Evolutionary conservation across 129 eudicot genomes (phyloP).

Genomic region (Flaveria brownii): DNA sequence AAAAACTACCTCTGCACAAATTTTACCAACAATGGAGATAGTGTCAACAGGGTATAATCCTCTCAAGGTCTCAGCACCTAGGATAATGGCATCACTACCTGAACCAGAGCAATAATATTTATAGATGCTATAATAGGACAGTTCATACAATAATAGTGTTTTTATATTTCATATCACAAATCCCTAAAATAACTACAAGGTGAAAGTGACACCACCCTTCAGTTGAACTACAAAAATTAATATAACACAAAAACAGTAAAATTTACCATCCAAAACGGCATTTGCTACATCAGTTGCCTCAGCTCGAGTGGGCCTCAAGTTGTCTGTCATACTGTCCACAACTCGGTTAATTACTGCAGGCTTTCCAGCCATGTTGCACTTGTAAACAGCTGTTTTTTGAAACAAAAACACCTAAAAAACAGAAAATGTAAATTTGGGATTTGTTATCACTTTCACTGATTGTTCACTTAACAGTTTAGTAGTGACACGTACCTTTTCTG

Average conservation of each 20-base stretch:
- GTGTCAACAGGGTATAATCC: slow-evolving; percentile 80
- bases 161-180: not conserved
- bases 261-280: slow-evolving; percentile 75
- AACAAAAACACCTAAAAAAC: slow-evolving; percentile 55
- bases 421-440: slow-evolving; percentile 5
- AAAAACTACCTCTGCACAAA: slow-evolving; percentile 69
- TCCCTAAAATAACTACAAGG: not conserved
- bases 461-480: not conserved
- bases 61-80: slow-evolving; percentile 77
- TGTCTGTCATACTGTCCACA: slow-evolving; percentile 90
- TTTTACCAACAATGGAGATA: slow-evolving; percentile 69
- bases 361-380: slow-evolving; percentile 86
- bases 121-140: not conserved
- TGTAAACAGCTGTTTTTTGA: slow-evolving; percentile 74
- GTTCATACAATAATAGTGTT: too few relatives aligned
- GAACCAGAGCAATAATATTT: slow-evolving; percentile 24
- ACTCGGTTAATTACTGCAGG: slow-evolving; percentile 82
- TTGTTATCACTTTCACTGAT: not conserved
- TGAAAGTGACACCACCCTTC: not conserved
- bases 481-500: slow-evolving; percentile 58
- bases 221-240: not conserved
- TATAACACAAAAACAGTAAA: not conserved
- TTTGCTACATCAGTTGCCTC: slow-evolving; percentile 90
- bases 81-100: slow-evolving; percentile 77
- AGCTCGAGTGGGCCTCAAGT: slow-evolving; percentile 84